Evolutionary conservation across 768 basidiomycete species (phyloP).

Genomic region (Trametes maxima): DNA sequence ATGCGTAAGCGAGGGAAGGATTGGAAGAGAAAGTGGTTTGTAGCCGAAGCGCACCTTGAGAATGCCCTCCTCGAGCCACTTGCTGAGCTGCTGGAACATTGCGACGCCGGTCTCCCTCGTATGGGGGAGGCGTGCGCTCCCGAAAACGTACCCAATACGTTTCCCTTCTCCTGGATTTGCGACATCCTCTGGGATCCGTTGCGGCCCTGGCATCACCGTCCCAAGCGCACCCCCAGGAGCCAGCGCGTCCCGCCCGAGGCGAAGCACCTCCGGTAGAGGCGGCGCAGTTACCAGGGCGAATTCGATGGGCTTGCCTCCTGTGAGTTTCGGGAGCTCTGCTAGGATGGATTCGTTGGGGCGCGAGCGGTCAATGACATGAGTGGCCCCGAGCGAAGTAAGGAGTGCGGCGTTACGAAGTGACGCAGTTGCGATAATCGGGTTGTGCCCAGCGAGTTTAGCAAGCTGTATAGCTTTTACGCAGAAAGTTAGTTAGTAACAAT

Average conservation of each 20-base stretch:
- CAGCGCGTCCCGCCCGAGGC: slow-evolving; percentile 1
- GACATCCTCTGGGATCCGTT: neutral
- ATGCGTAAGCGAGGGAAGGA: neutral
- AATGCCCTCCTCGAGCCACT: slow-evolving; percentile 24
- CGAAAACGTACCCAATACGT: slow-evolving; percentile 16
- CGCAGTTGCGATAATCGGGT: slow-evolving; percentile 32
- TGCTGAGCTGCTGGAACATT: slow-evolving; percentile 23
- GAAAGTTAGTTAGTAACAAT: neutral
- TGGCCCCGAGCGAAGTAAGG: slow-evolving; percentile 29
- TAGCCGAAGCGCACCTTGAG: slow-evolving; percentile 24
- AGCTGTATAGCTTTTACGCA: slow-evolving; percentile 25
- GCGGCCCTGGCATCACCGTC: slow-evolving; percentile 2
- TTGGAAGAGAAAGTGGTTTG: neutral
- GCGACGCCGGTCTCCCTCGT: slow-evolving; percentile 9
- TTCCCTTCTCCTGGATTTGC: slow-evolving; percentile 22
- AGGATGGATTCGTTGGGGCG: slow-evolving; percentile 5
- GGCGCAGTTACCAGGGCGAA: slow-evolving; percentile 9
- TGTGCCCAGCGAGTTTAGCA: slow-evolving; percentile 26
- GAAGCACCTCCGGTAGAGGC: slow-evolving; percentile 18
- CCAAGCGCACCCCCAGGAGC: slow-evolving; percentile 28
- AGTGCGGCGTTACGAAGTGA: slow-evolving; percentile 23
- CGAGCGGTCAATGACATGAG: slow-evolving; percentile 30
- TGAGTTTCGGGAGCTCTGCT: slow-evolving; percentile 6
- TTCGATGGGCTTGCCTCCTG: slow-evolving; percentile 1
- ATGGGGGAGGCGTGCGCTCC: slow-evolving; percentile 13